Percentiles rank a stretch among this genome's conserved stretches.
Evolutionary conservation across 2,329 filamentous ascomycete genomes (phyloP).

Genomic region (Aureobasidium uvarum): DNA sequence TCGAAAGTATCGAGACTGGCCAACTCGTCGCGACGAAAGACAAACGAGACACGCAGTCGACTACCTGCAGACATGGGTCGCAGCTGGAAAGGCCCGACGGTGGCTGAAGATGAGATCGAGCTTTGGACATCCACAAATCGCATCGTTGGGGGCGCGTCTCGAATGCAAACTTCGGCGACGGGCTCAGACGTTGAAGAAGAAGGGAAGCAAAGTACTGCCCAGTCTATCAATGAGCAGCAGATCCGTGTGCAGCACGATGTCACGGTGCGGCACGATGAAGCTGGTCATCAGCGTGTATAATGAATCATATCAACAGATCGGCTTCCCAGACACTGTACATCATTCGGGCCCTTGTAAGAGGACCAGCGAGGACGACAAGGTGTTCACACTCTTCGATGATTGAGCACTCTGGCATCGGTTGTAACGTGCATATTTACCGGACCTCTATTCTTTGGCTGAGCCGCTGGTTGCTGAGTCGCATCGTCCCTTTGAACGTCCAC

Average conservation of each 20-base stretch:
- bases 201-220: neutral
- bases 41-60: conserved; percentile 1
- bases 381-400: neutral
- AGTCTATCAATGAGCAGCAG: neutral
- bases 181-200: neutral
- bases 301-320: too few species aligned
- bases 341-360: neutral
- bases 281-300: neutral
- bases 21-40: conserved; percentile 12
- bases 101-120: conserved; percentile 16
- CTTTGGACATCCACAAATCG: conserved; percentile 17
- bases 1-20: conserved; percentile 2
- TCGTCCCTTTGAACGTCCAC: neutral
- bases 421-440: neutral
- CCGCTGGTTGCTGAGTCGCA: neutral
- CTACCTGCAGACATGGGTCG: neutral
- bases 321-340: neutral
- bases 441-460: neutral
- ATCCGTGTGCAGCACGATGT: conserved; percentile 11
- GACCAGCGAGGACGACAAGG: neutral
- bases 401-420: neutral
- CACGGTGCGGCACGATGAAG: neutral
- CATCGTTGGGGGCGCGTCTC: neutral
- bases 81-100: conserved; percentile 1
- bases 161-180: neutral